These are phyloP conservation scores for Heimioporus sp. DNA, from an alignment of 768 basidiomycete species.

Conservation along the genomic window DNA sequence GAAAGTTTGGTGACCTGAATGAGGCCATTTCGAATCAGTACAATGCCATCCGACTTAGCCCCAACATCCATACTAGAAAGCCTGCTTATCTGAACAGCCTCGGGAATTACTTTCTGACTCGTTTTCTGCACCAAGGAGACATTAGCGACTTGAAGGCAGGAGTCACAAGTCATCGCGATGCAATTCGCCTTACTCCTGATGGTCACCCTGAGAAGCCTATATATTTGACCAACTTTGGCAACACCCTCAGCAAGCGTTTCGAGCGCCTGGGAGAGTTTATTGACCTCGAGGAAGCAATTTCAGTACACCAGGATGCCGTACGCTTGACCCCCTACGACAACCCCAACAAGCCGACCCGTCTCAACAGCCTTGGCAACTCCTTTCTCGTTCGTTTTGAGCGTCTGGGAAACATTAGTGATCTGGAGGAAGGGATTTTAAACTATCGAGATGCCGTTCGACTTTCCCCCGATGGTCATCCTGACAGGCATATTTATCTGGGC, in stretches of 20 bases:
- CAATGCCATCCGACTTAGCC: background rate
- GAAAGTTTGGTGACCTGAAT: background rate
- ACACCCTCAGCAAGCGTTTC: too few relatives aligned
- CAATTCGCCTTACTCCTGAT: background rate
- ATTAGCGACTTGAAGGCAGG: too few relatives aligned
- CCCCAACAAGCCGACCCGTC: background rate
- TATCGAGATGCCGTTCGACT: background rate
- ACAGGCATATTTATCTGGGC: background rate
- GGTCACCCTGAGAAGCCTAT: background rate
- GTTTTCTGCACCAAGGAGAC: background rate
- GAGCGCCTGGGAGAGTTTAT: too few relatives aligned
- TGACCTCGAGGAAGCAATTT: too few relatives aligned
- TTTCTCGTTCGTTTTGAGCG: background rate
- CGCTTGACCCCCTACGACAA: too few relatives aligned
- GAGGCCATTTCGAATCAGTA: background rate
- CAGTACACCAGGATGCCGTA: too few relatives aligned
- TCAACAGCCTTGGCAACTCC: background rate
- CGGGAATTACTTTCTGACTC: background rate
- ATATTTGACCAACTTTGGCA: too few relatives aligned
- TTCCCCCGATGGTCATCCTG: background rate
- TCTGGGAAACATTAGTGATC: background rate
- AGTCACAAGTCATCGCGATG: background rate
- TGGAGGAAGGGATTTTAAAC: background rate
- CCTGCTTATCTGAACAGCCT: background rate
- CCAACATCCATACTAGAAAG: background rate